Conservation (phyloP, 306 rosid genomes). For the Herpetospermum pedunculosum region DNA sequence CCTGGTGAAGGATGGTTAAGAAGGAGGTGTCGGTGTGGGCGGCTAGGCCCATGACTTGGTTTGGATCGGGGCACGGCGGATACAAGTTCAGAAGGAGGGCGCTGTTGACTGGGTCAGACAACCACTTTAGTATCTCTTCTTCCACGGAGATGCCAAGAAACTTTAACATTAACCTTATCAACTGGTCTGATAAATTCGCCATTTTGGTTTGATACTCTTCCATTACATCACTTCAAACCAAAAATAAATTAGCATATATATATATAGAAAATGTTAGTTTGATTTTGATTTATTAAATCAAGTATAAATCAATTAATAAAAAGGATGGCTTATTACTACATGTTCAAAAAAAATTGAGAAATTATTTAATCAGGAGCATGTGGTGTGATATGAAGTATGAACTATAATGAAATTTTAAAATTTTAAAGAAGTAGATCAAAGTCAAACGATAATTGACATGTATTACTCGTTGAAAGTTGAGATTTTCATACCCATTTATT, state of each 20-base stretch:
- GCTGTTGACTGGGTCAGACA: not conserved
- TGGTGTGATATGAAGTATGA: too few relatives aligned
- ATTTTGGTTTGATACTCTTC: conserved; percentile 30
- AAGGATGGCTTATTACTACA: too few relatives aligned
- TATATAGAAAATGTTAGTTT: not conserved
- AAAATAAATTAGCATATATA: too few relatives aligned
- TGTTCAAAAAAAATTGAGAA: too few relatives aligned
- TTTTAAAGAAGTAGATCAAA: too few relatives aligned
- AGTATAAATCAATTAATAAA: too few relatives aligned
- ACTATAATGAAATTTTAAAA: too few relatives aligned
- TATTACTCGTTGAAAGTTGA: too few relatives aligned
- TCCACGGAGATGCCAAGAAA: conserved; percentile 20
- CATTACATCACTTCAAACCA: conserved; percentile 21
- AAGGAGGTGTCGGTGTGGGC: conserved; percentile 45
- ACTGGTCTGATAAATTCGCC: conserved; percentile 14
- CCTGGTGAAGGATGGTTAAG: conserved; percentile 32
- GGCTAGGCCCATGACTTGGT: conserved; percentile 38
- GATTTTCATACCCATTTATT: too few relatives aligned
- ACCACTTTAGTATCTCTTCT: conserved; percentile 10
- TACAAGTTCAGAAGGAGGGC: conserved; percentile 28
- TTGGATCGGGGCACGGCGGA: conserved; percentile 42
- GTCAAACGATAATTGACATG: too few relatives aligned
- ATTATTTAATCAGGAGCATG: too few relatives aligned
- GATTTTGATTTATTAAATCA: not conserved
- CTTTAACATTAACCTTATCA: conserved; percentile 16